A percentile compares a stretch with the other conserved stretches of the same genome.
Evolutionary conservation across 805 yeast species (phyloP).

Genomic region (Pichia nanzhaoensis): DNA sequence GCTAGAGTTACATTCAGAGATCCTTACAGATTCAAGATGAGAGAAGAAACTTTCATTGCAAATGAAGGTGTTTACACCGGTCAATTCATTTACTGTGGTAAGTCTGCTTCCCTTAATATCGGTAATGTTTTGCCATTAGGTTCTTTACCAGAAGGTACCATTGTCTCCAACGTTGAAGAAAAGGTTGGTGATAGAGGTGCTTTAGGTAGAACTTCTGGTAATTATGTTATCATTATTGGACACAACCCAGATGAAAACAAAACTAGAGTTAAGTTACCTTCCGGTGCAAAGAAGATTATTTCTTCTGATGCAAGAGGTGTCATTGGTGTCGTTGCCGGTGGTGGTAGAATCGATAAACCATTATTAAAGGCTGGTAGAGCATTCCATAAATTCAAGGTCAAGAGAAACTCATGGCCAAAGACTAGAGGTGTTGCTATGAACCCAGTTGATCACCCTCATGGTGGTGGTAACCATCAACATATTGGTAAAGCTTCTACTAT

Average conservation of each 20-base stretch:
- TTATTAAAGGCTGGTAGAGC: conserved; percentile 99
- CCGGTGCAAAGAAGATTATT: conserved; percentile 97
- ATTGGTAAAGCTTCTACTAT: conserved; percentile 99
- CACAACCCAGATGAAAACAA: conserved; percentile 99
- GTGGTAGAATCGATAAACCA: conserved; percentile 99
- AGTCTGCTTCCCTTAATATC: conserved; percentile 92
- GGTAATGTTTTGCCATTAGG: conserved; percentile 98
- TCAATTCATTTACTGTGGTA: conserved; percentile 98
- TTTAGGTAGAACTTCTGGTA: conserved; percentile 98
- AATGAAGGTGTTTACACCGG: conserved; percentile 99
- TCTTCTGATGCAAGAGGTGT: conserved; percentile 98
- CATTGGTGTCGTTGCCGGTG: conserved; percentile 99
- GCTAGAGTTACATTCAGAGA: conserved; percentile 99
- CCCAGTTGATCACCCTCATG: conserved; percentile 99
- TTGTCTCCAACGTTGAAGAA: conserved; percentile 96
- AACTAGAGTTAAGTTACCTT: conserved; percentile 98
- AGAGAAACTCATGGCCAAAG: conserved; percentile 99
- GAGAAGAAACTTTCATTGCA: conserved; percentile 98
- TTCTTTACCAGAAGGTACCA: conserved; percentile 98
- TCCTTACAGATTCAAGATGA: conserved; percentile 96
- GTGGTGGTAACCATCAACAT: conserved; percentile 99
- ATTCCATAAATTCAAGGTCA: conserved; percentile 98
- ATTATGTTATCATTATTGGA: conserved; percentile 97
- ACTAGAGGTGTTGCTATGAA: conserved; percentile 99
- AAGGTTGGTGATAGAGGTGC: conserved; percentile 99